These are phyloP conservation scores for Ustilago vetiveriae DNA, from an alignment of 1,284 basidiomycete genomes.

Conservation along the genomic window DNA sequence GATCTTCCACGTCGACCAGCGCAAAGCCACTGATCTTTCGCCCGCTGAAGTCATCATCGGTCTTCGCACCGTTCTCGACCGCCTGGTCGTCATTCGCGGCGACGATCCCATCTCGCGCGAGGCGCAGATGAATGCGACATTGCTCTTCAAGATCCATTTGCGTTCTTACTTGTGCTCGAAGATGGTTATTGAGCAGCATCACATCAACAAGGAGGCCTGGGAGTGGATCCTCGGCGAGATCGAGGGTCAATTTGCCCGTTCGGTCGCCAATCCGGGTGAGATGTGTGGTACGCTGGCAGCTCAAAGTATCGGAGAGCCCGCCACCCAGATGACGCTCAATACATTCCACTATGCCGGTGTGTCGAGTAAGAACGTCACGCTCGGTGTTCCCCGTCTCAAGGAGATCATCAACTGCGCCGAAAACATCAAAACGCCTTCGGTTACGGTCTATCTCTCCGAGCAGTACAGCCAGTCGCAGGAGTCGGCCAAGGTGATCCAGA, in stretches of 20 bases:
- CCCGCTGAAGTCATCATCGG: slow-evolving; percentile 86
- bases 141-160: slow-evolving; percentile 83
- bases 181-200: slow-evolving; percentile 65
- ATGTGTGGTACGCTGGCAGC: slow-evolving; percentile 99
- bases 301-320: slow-evolving; percentile 98
- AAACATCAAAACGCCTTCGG: slow-evolving; percentile 97
- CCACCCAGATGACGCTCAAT: slow-evolving; percentile 99
- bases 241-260: slow-evolving; percentile 77
- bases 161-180: slow-evolving; percentile 64
- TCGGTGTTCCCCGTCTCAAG: slow-evolving; percentile 97
- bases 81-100: slow-evolving; percentile 78
- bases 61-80: slow-evolving; percentile 69
- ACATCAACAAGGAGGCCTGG: slow-evolving; percentile 76
- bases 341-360: slow-evolving; percentile 99
- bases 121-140: slow-evolving; percentile 88
- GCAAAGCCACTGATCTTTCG: slow-evolving; percentile 90
- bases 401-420: slow-evolving; percentile 99
- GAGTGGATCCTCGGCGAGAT: slow-evolving; percentile 98
- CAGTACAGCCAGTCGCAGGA: slow-evolving; percentile 69
- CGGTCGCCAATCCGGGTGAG: slow-evolving; percentile 90
- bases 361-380: slow-evolving; percentile 97
- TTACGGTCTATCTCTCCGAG: slow-evolving; percentile 78
- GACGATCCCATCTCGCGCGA: slow-evolving; percentile 73
- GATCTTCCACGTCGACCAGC: slow-evolving; percentile 94
- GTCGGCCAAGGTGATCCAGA: slow-evolving; percentile 84